A percentile compares a stretch with the other conserved stretches of the same genome.
Conservation (phyloP, 192 early-diverging fungal genomes). For the Chytriomyces hyalinus region DNA sequence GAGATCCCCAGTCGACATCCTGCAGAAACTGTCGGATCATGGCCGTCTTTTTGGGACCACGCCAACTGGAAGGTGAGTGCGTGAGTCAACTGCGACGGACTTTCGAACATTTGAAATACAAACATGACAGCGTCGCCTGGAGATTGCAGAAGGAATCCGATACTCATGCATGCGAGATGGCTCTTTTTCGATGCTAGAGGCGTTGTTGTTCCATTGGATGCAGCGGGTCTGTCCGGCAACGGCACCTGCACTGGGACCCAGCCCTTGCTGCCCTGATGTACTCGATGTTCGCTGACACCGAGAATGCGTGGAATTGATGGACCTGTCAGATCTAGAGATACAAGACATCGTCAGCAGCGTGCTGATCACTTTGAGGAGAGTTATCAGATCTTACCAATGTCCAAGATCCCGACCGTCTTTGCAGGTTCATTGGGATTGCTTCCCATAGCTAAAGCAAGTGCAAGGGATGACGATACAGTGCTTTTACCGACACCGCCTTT, state of each 20-base stretch:
- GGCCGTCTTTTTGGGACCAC: conserved; percentile 90
- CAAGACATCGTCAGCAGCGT: neutral
- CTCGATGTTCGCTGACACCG: conserved; percentile 79
- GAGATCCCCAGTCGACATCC: conserved; percentile 90
- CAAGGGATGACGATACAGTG: conserved; percentile 89
- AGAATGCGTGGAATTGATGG: conserved; percentile 94
- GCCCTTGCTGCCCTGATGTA: conserved; percentile 82
- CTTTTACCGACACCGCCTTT: conserved; percentile 99
- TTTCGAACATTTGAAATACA: conserved; percentile 35
- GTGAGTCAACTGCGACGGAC: neutral
- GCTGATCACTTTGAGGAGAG: neutral
- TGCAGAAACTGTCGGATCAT: conserved; percentile 96
- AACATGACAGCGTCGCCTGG: conserved; percentile 93
- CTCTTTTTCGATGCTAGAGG: conserved; percentile 35
- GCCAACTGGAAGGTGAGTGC: conserved; percentile 26
- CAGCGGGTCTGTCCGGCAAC: neutral
- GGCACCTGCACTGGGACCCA: conserved; percentile 57
- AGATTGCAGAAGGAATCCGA: conserved; percentile 89
- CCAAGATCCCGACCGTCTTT: conserved; percentile 75
- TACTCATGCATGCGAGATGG: conserved; percentile 80
- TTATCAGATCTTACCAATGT: conserved; percentile 59
- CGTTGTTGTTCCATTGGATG: neutral
- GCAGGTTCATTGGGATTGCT: conserved; percentile 2
- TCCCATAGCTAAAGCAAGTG: conserved; percentile 73
- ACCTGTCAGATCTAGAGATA: conserved; percentile 80